These are phyloP conservation scores for Medicago lupulina DNA, from an alignment of 306 rosid genomes.

Conservation along the genomic window DNA sequence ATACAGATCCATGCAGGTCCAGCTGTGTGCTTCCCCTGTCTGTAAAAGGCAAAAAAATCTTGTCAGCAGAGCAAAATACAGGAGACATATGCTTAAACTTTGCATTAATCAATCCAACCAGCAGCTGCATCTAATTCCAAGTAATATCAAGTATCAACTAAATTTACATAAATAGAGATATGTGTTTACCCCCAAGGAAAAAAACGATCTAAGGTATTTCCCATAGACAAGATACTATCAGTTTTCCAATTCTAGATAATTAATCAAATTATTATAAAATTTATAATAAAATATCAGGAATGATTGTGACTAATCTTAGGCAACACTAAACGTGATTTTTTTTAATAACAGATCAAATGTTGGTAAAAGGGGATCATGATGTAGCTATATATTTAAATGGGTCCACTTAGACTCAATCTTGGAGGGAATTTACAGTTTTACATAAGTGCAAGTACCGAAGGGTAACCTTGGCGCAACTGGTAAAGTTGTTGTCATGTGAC, in stretches of 20 bases:
- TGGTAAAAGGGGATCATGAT: background rate
- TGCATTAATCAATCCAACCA: slow-evolving; percentile 19
- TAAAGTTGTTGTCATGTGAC: no score
- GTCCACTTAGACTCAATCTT: background rate
- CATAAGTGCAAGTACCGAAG: slow-evolving; percentile 17
- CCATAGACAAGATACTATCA: background rate
- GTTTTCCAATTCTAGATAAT: background rate
- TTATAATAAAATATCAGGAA: background rate
- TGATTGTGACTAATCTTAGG: background rate
- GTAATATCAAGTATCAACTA: slow-evolving; percentile 2
- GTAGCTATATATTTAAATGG: background rate
- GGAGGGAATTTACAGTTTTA: slow-evolving; percentile 7
- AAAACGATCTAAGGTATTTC: background rate
- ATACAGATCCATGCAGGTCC: slow-evolving; percentile 98
- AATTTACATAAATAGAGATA: background rate
- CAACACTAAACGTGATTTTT: background rate
- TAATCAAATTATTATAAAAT: background rate
- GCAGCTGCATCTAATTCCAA: slow-evolving; percentile 20
- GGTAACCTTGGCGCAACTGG: no score
- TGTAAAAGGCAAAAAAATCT: slow-evolving; percentile 39
- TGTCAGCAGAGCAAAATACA: slow-evolving; percentile 5
- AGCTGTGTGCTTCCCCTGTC: slow-evolving; percentile 96
- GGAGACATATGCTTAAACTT: background rate
- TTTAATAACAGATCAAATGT: background rate
- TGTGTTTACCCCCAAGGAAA: background rate